Percentiles rank a stretch among this genome's conserved stretches.
Evolutionary conservation across 2,329 filamentous ascomycete genomes (phyloP).

Genomic region (Metarhizium rileyi): DNA sequence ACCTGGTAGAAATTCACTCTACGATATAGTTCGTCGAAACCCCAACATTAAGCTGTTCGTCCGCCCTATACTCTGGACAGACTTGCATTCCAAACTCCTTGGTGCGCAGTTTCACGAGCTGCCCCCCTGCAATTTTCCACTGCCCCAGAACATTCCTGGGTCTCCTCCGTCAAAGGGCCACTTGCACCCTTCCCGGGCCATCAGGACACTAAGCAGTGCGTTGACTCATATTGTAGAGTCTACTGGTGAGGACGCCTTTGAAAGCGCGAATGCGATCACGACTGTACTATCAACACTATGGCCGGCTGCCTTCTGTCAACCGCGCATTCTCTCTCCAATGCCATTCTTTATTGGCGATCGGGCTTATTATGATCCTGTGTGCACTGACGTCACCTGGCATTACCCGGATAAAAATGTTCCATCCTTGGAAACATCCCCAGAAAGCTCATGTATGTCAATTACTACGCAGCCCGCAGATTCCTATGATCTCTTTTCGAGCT

Average conservation of each 20-base stretch:
- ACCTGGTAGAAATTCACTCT: slow-evolving; percentile 39
- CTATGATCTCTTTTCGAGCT: slow-evolving; percentile 11
- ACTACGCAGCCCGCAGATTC: slow-evolving; percentile 26
- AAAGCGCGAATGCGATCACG: slow-evolving; percentile 32
- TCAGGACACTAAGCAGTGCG: slow-evolving; percentile 31
- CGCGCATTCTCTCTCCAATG: slow-evolving; percentile 26
- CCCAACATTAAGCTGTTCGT: slow-evolving; percentile 38
- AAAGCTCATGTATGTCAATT: slow-evolving; percentile 26
- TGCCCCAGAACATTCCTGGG: slow-evolving; percentile 23
- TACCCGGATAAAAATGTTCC: slow-evolving; percentile 17
- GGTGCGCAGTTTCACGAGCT: slow-evolving; percentile 35
- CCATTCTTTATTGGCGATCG: slow-evolving; percentile 40
- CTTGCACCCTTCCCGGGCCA: slow-evolving; percentile 30
- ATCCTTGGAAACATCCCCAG: slow-evolving; percentile 16
- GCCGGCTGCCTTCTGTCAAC: slow-evolving; percentile 23
- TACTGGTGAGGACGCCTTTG: slow-evolving; percentile 21
- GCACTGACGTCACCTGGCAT: slow-evolving; percentile 41
- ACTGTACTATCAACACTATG: slow-evolving; percentile 36
- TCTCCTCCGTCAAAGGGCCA: slow-evolving; percentile 27
- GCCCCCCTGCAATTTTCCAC: slow-evolving; percentile 30
- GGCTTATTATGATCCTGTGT: slow-evolving; percentile 34
- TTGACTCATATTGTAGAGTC: slow-evolving; percentile 33
- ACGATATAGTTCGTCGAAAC: slow-evolving; percentile 41
- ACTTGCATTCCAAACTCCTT: slow-evolving; percentile 38
- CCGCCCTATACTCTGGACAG: slow-evolving; percentile 46